Evolutionary conservation across 2,329 filamentous ascomycete genomes (phyloP).

Genomic region (Pseudocercospora ulei): DNA sequence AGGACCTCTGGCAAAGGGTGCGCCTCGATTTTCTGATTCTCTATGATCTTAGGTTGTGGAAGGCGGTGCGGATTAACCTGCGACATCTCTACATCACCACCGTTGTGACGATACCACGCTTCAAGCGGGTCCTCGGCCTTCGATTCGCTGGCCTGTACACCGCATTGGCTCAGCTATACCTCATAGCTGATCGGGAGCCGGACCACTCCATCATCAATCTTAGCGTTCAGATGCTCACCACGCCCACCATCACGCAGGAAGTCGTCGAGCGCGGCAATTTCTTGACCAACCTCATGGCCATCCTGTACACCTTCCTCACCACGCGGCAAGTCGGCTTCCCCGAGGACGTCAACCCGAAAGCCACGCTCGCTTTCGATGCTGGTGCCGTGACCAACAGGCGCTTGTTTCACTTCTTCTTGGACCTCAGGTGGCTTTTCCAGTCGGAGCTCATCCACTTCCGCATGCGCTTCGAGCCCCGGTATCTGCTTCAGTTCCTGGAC

Average conservation of each 20-base stretch:
- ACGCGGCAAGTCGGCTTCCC: conserved; percentile 92
- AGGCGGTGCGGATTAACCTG: conserved; percentile 81
- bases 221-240: conserved; percentile 91
- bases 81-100: conserved; percentile 93
- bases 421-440: conserved; percentile 81
- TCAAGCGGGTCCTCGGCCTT: conserved; percentile 85
- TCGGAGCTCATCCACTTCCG: conserved; percentile 80
- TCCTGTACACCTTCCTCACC: conserved; percentile 93
- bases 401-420: conserved; percentile 96
- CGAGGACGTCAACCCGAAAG: conserved; percentile 73
- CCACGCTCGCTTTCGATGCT: conserved; percentile 82
- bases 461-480: conserved; percentile 71
- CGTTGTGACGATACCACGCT: conserved; percentile 86
- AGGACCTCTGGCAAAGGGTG: conserved; percentile 81
- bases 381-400: conserved; percentile 89
- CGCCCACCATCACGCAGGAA: conserved; percentile 90
- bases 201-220: conserved; percentile 98
- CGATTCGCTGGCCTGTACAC: conserved; percentile 95
- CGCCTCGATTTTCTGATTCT: conserved; percentile 89
- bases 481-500: conserved; percentile 88
- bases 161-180: conserved; percentile 80
- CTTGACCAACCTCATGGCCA: conserved; percentile 86
- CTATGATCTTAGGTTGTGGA: conserved; percentile 94
- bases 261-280: conserved; percentile 94
- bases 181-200: conserved; percentile 90